These are phyloP conservation scores for Ophiostoma sp. DNA, from an alignment of 2,329 filamentous ascomycete species.

Conservation along the genomic window DNA sequence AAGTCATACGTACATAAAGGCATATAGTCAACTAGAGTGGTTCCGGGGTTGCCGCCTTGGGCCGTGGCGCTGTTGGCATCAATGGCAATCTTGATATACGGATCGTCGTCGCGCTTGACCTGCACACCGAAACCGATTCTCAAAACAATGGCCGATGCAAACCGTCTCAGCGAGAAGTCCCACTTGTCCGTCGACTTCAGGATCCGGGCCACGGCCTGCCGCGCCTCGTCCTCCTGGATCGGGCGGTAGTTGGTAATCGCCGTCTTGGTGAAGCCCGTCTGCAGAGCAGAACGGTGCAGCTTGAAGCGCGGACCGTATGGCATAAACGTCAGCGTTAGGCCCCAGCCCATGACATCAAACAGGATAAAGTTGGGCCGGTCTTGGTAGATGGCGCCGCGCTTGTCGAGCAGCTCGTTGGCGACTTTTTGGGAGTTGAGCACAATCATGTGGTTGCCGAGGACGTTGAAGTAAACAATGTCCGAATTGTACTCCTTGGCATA, in stretches of 20 bases:
- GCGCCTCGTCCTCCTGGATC: conserved; percentile 37
- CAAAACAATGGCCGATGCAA: conserved; percentile 45
- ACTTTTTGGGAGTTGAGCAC: conserved; percentile 42
- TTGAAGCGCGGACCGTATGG: conserved; percentile 44
- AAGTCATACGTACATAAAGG: conserved; percentile 33
- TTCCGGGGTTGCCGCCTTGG: conserved; percentile 37
- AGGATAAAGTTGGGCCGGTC: conserved; percentile 44
- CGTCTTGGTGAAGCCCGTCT: conserved; percentile 40
- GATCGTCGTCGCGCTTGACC: conserved; percentile 40
- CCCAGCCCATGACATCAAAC: conserved; percentile 46
- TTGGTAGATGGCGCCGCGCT: conserved; percentile 43
- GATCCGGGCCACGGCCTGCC: conserved; percentile 37
- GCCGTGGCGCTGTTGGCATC: conserved; percentile 32
- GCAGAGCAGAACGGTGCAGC: conserved; percentile 44
- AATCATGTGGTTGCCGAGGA: conserved; percentile 42
- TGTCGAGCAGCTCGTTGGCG: conserved; percentile 44
- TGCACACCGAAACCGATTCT: conserved; percentile 47
- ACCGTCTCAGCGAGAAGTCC: conserved; percentile 40
- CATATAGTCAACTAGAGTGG: conserved; percentile 50
- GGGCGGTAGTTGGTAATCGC: conserved; percentile 27
- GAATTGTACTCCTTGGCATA: conserved; percentile 31
- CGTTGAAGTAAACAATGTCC: conserved; percentile 38
- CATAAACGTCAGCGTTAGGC: conserved; percentile 46
- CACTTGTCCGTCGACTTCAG: conserved; percentile 38
- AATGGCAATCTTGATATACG: conserved; percentile 42